Evolutionary conservation across 2,329 filamentous ascomycete species (phyloP), one percentile per base, ranked within the genome.

Genomic region (Neocucurbitaria cava): DNA sequence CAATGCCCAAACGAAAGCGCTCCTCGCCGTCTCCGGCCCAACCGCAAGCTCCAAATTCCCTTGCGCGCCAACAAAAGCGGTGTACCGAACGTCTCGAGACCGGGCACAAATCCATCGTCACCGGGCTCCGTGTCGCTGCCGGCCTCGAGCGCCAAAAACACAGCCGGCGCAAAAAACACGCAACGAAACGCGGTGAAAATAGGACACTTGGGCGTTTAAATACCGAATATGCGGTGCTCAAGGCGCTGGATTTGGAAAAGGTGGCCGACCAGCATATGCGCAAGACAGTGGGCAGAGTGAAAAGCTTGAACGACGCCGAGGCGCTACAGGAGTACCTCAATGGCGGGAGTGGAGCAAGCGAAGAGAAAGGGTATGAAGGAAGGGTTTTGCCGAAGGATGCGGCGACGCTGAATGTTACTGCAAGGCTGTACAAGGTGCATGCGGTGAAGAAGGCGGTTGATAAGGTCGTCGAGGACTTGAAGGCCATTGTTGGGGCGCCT

Each of bases 101-200:
- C 42, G 81, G 82, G 65, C 81, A 83, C 59, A 86, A 85, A 68
- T 81, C 87, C 31, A 79, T 94, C 8, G 44, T 67, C 26, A 82
- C 83, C 57, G 88, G 88, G 0, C 81, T 94, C 56, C 92, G 92
- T 74, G 80, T 82, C 10, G 88, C 87, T 52, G 91, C 90, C 70
- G 87, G 88, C 42, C 89, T 91, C 69, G 90, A 94, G 78, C 83
- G 90, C 41, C 91, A 94, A 76, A 90, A 92, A 61, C 82, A 87
- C 52, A 82, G 85, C 20, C 78, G 90, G 55, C 83, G 88, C 52
- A 80, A 82, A 62, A 88, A 88, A 68, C 79, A 77, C 2, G 84
- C 84, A 0, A 76, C 74, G 36, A 60, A 71, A 7, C 78, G 81
- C 33, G 77, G 77, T 10, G 78, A 84, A 28, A 72, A 72, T 18